Evolutionary conservation across 2,329 filamentous ascomycete species (phyloP).

Genomic region (Aspergillus sp.): DNA sequence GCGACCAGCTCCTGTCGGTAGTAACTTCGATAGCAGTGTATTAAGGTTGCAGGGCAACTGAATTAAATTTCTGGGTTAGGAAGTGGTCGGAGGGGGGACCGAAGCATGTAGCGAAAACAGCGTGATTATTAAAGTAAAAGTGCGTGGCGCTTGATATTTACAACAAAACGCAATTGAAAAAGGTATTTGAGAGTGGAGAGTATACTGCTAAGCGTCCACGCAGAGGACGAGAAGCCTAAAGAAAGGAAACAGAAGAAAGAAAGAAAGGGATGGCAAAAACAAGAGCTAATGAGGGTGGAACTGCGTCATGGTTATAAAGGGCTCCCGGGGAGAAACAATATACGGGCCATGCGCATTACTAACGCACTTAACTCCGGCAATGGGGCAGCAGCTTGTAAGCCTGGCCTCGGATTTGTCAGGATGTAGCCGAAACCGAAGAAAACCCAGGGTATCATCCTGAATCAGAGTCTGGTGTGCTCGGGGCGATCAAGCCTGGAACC

Average conservation of each 20-base stretch:
- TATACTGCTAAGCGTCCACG: not conserved
- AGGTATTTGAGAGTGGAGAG: conserved; percentile 1
- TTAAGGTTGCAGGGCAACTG: not conserved
- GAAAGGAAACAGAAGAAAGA: not conserved
- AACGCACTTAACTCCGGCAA: conserved; percentile 6
- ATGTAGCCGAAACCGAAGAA: conserved; percentile 1
- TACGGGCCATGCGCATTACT: not conserved
- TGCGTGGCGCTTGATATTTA: conserved; percentile 2
- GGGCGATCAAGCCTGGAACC: not conserved
- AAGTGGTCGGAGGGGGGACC: not conserved
- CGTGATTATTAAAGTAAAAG: conserved; percentile 5
- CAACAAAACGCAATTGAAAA: conserved; percentile 1
- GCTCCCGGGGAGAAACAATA: not conserved
- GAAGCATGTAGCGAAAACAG: not conserved
- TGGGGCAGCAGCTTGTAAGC: not conserved
- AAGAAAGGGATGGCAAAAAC: not conserved
- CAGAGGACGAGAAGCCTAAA: conserved; percentile 5
- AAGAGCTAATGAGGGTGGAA: not conserved
- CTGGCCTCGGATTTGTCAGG: conserved; percentile 4
- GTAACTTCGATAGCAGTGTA: not conserved
- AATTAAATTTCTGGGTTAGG: not conserved
- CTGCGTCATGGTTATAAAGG: conserved; percentile 3
- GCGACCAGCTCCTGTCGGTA: not conserved
- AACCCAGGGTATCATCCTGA: not conserved
- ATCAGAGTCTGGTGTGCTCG: not conserved